Conservation (phyloP, 2,329 filamentous ascomycete genomes). For the Harringtonia lauricola region DNA sequence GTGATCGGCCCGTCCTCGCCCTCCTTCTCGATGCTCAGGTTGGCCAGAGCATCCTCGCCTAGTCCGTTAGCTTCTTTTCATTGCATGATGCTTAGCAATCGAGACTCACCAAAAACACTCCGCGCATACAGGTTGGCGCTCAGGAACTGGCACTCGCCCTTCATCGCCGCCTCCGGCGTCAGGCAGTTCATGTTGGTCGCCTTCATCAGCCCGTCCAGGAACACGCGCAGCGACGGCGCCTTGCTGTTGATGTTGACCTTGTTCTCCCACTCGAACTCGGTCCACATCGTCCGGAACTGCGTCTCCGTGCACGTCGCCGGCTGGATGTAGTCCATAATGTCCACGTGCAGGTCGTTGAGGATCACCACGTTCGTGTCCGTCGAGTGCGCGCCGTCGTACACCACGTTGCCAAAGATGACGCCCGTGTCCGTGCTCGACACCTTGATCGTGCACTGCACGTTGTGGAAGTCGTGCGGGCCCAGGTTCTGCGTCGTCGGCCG, state of each 20-base stretch:
- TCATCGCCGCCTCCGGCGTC: conserved; percentile 89
- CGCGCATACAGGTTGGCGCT: conserved; percentile 94
- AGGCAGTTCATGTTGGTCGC: conserved; percentile 98
- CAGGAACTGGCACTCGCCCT: conserved; percentile 95
- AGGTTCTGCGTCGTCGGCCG: conserved; percentile 93
- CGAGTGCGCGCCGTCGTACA: conserved; percentile 88
- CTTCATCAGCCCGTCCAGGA: conserved; percentile 90
- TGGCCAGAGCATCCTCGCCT: conserved; percentile 98
- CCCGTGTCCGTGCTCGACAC: conserved; percentile 89
- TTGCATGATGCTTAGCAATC: neutral
- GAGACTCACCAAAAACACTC: conserved; percentile 84
- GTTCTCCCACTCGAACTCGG: conserved; percentile 99
- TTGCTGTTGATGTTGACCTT: conserved; percentile 99
- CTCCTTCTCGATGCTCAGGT: conserved; percentile 95
- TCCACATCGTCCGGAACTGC: conserved; percentile 99
- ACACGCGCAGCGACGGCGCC: conserved; percentile 81
- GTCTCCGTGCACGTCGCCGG: conserved; percentile 94
- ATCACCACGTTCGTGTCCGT: conserved; percentile 96
- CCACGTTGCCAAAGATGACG: conserved; percentile 97
- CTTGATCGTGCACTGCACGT: conserved; percentile 97
- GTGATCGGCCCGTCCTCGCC: conserved; percentile 91
- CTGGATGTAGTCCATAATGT: conserved; percentile 99
- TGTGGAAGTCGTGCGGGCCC: conserved; percentile 91
- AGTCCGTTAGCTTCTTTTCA: neutral
- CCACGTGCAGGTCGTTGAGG: conserved; percentile 93